Evolutionary conservation across 441 rosid genomes (phyloP).

Genomic region (Capsella rubella): DNA sequence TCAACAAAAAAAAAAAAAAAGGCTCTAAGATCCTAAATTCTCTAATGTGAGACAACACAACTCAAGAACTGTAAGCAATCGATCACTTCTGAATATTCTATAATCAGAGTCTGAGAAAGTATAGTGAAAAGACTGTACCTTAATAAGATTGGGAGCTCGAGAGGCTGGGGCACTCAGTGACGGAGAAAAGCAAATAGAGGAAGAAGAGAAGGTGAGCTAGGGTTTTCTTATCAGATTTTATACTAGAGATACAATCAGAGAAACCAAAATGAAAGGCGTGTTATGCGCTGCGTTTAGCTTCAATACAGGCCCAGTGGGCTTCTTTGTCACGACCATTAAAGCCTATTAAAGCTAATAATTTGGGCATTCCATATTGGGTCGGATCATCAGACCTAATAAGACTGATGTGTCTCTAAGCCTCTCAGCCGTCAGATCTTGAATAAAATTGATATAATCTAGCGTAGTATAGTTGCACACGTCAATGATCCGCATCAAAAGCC

Average conservation of each 20-base stretch:
- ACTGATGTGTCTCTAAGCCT: neutral
- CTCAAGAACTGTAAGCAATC: neutral
- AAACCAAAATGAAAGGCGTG: neutral
- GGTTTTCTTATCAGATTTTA: constrained; percentile 1
- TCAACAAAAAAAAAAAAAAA: neutral
- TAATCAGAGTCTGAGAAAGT: neutral
- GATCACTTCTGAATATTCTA: neutral
- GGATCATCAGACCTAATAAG: no score
- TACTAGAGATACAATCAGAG: neutral
- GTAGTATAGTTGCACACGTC: neutral
- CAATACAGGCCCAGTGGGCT: constrained; percentile 31
- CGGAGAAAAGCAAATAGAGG: neutral
- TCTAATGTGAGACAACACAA: neutral
- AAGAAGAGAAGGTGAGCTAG: neutral
- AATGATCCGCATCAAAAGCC: neutral
- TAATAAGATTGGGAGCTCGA: constrained; percentile 19
- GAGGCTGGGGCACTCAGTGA: constrained; percentile 21
- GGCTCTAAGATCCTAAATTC: constrained; percentile 6
- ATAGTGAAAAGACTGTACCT: neutral
- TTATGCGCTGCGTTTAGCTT: constrained; percentile 17
- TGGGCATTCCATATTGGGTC: no score
- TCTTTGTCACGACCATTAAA: neutral
- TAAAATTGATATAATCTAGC: neutral
- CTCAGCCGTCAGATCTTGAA: neutral
- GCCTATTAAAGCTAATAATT: neutral